Evolutionary conservation across 208 protist species (phyloP).

Genomic region (Wallacemonas collosoma): DNA sequence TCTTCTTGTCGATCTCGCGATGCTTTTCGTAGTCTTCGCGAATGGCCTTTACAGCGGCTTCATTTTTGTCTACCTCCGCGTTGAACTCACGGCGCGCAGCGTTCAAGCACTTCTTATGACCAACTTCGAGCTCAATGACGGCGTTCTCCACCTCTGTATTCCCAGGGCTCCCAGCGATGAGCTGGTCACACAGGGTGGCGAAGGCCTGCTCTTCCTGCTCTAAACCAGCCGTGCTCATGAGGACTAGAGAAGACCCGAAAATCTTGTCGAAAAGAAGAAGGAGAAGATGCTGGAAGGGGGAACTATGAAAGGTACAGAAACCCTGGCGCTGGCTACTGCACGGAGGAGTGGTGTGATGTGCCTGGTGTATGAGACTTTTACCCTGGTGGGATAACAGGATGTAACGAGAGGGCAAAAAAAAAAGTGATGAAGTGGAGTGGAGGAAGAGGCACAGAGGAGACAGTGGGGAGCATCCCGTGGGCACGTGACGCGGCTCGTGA

Average conservation of each 20-base stretch:
- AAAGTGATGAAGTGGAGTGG: too few species aligned
- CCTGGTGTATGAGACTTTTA: too few species aligned
- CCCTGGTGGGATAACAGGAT: too few species aligned
- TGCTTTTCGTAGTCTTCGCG: slow-evolving; percentile 23
- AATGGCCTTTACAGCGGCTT: slow-evolving; percentile 17
- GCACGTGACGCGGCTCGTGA: too few species aligned
- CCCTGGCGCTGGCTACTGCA: too few species aligned
- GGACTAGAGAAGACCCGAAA: background rate
- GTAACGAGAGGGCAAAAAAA: too few species aligned
- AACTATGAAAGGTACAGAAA: too few species aligned
- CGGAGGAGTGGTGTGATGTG: too few species aligned
- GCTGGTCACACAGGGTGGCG: slow-evolving; percentile 28
- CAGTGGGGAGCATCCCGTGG: too few species aligned
- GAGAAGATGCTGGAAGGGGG: too few species aligned
- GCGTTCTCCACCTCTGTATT: slow-evolving; percentile 27
- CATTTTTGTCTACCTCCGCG: slow-evolving; percentile 26
- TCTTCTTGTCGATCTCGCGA: slow-evolving; percentile 22
- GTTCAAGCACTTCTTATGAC: slow-evolving; percentile 41
- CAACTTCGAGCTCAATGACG: slow-evolving; percentile 38
- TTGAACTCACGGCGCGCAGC: slow-evolving; percentile 42
- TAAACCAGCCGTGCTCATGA: slow-evolving; percentile 6
- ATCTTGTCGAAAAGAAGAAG: too few species aligned
- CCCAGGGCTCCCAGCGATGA: slow-evolving; percentile 24
- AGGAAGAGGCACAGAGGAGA: too few species aligned
- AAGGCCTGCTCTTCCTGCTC: slow-evolving; percentile 27